Evolutionary conservation across 768 basidiomycete species (phyloP).

Genomic region (Crepidotus variabilis): DNA sequence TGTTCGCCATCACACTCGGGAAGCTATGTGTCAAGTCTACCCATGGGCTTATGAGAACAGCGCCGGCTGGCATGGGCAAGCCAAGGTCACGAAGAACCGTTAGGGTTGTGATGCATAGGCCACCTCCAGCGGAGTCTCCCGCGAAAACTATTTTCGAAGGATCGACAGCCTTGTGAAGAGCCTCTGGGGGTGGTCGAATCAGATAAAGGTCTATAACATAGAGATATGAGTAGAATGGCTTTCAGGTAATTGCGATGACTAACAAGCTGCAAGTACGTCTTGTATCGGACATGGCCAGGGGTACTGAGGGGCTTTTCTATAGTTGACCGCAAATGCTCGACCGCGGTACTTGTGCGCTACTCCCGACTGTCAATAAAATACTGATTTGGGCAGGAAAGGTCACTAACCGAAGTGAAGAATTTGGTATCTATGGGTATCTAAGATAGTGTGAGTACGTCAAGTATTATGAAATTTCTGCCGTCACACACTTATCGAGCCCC

Average conservation of each 20-base stretch:
- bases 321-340: constrained; percentile 61
- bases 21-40: constrained; percentile 85
- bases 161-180: constrained; percentile 59
- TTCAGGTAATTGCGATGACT: constrained; percentile 8
- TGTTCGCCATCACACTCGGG: constrained; percentile 69
- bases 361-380: constrained; percentile 6
- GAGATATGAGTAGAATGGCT: not conserved
- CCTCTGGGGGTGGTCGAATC: constrained; percentile 60
- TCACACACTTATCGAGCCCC: constrained; percentile 56
- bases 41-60: constrained; percentile 79
- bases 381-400: constrained; percentile 6
- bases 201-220: constrained; percentile 60
- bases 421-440: constrained; percentile 60
- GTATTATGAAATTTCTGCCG: not conserved
- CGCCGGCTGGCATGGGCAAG: constrained; percentile 69
- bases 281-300: constrained; percentile 79
- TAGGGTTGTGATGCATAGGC: constrained; percentile 55
- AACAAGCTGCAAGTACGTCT: constrained; percentile 74
- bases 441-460: not conserved
- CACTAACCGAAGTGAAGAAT: constrained; percentile 50
- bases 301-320: constrained; percentile 79
- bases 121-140: constrained; percentile 79
- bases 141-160: constrained; percentile 71
- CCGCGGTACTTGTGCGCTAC: constrained; percentile 69
- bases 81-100: constrained; percentile 68